Evolutionary conservation across 495 filamentous ascomycete genomes (phyloP).

Genomic region (Friedmanniomyces simplex): DNA sequence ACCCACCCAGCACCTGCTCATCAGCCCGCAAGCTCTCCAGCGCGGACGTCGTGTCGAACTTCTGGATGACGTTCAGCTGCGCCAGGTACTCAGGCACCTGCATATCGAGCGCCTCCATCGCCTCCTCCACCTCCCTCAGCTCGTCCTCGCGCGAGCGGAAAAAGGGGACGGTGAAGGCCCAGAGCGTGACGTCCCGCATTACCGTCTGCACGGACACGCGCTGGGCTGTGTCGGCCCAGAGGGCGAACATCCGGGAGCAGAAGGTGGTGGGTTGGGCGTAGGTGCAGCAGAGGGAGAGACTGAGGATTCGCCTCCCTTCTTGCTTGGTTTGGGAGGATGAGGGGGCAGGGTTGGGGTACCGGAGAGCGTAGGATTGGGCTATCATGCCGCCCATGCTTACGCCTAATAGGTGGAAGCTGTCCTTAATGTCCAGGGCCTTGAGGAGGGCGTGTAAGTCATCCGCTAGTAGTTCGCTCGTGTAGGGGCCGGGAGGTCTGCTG

Average conservation of each 20-base stretch:
- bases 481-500: constrained; percentile 9
- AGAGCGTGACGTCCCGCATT: constrained; percentile 20
- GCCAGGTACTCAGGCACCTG: constrained; percentile 5
- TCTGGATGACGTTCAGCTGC: constrained; percentile 19
- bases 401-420: constrained; percentile 44
- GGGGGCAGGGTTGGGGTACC: constrained; percentile 38
- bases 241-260: constrained; percentile 14
- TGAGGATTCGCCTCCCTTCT: constrained; percentile 1
- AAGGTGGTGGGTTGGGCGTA: constrained; percentile 16
- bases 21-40: constrained; percentile 7
- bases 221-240: constrained; percentile 18
- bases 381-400: constrained; percentile 72
- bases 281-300: constrained; percentile 15
- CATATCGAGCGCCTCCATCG: constrained; percentile 16
- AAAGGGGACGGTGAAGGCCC: constrained; percentile 20
- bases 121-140: constrained; percentile 14
- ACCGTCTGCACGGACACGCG: constrained; percentile 16
- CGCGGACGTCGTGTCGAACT: constrained; percentile 11
- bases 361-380: constrained; percentile 57
- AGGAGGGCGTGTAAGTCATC: constrained; percentile 15
- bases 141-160: constrained; percentile 9
- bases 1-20: constrained; percentile 2
- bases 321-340: neutral
- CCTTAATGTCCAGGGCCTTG: neutral
- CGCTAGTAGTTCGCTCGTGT: constrained; percentile 12